Evolutionary conservation across 1,284 basidiomycete genomes (phyloP).

Genomic region (Sporisorium reilianum): DNA sequence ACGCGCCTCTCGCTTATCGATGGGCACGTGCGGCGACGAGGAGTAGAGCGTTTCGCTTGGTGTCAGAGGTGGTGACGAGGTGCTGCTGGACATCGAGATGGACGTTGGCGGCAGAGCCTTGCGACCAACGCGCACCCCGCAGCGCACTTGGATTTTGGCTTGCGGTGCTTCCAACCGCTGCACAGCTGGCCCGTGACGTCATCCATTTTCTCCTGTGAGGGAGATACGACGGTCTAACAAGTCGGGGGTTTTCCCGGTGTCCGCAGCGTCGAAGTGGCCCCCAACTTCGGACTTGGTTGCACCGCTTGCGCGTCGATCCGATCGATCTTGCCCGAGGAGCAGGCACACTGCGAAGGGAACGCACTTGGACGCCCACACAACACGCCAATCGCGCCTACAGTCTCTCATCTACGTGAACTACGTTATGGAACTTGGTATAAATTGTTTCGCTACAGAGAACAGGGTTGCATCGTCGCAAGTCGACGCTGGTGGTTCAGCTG

Average conservation of each 20-base stretch:
- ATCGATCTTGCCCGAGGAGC: not conserved
- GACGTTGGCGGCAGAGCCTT: constrained; percentile 7
- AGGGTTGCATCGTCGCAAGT: too few species aligned
- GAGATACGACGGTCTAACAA: not conserved
- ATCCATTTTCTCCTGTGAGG: not conserved
- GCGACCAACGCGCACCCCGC: not conserved
- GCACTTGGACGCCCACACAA: not conserved
- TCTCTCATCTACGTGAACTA: too few species aligned
- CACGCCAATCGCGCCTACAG: not conserved
- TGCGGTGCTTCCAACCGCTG: not conserved
- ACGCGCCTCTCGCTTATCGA: constrained; percentile 46
- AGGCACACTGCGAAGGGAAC: not conserved
- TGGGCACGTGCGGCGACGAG: constrained; percentile 36
- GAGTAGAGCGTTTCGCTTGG: constrained; percentile 34
- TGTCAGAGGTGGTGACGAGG: constrained; percentile 12
- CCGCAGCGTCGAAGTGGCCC: not conserved
- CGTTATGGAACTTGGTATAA: too few species aligned
- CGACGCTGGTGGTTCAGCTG: constrained; percentile 9
- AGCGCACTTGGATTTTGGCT: not conserved
- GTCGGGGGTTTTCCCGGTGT: not conserved
- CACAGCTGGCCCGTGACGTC: constrained; percentile 4
- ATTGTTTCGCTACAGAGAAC: not conserved
- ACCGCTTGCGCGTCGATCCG: constrained; percentile 1
- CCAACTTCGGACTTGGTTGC: too few species aligned
- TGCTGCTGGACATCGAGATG: constrained; percentile 28